These are phyloP conservation scores for Syncephalastrum contaminatum DNA, from an alignment of 371 early-diverging fungal genomes.

Conservation along the genomic window DNA sequence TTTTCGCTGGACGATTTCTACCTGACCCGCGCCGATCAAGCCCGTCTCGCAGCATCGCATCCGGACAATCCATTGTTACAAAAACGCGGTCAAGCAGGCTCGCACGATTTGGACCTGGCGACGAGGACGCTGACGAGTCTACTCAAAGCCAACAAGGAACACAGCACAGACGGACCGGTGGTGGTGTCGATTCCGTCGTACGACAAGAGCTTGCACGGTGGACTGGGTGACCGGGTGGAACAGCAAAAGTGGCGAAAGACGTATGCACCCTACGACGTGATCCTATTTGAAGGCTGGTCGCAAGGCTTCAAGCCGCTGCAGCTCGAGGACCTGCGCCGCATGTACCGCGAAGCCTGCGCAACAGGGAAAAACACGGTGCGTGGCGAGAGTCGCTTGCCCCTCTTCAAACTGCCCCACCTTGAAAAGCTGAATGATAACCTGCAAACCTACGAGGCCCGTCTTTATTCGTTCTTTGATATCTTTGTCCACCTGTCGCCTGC, in stretches of 20 bases:
- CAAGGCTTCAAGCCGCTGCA: constrained; percentile 78
- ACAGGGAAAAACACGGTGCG: neutral
- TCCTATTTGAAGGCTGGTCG: constrained; percentile 95
- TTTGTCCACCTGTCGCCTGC: constrained; percentile 73
- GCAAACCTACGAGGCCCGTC: constrained; percentile 45
- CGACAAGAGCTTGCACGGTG: constrained; percentile 74
- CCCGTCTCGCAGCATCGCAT: constrained; percentile 44
- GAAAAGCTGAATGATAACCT: constrained; percentile 54
- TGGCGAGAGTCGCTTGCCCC: constrained; percentile 2
- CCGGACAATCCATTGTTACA: constrained; percentile 69
- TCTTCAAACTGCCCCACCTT: constrained; percentile 40
- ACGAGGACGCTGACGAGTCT: constrained; percentile 50
- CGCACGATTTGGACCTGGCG: constrained; percentile 79
- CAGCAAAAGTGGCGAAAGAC: constrained; percentile 55
- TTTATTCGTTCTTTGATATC: constrained; percentile 70
- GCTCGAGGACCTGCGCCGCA: constrained; percentile 23
- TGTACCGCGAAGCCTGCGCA: constrained; percentile 16
- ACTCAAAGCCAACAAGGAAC: constrained; percentile 21
- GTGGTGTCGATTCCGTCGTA: constrained; percentile 68
- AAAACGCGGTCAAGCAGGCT: constrained; percentile 86
- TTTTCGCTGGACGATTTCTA: constrained; percentile 92
- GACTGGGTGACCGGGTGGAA: constrained; percentile 80
- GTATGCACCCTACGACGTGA: constrained; percentile 65
- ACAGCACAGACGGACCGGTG: neutral
- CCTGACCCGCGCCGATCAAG: constrained; percentile 67